Evolutionary conservation across 345 rosid genomes (phyloP).

Genomic region (Chamaenerion angustifolium): DNA sequence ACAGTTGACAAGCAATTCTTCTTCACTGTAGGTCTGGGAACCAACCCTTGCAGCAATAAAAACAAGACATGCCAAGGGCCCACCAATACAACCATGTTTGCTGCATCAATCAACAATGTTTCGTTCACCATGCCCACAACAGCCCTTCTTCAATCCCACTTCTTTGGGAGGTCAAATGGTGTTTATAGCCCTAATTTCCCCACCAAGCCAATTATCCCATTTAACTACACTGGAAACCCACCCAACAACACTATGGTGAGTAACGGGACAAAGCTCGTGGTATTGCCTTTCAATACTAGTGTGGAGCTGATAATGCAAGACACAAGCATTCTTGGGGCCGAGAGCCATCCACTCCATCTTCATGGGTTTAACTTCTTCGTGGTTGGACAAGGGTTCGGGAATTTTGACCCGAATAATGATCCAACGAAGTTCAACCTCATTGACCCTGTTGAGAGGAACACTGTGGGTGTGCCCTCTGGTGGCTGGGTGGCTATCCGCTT

Average conservation of each 20-base stretch:
- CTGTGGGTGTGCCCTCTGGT: conserved; percentile 52
- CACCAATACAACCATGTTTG: conserved; percentile 35
- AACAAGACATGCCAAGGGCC: conserved; percentile 62
- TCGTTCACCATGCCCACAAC: conserved; percentile 44
- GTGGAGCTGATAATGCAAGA: conserved; percentile 55
- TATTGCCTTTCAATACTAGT: conserved; percentile 36
- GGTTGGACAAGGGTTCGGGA: conserved; percentile 60
- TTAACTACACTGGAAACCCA: conserved; percentile 36
- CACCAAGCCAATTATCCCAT: conserved; percentile 20
- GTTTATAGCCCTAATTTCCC: conserved; percentile 38
- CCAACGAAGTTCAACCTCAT: conserved; percentile 43
- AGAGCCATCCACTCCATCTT: conserved; percentile 65
- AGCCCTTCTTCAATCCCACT: conserved; percentile 52
- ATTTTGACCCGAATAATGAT: conserved; percentile 34
- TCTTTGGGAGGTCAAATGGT: conserved; percentile 27
- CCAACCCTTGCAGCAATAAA: conserved; percentile 27
- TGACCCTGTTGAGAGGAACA: conserved; percentile 47
- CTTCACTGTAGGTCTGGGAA: conserved; percentile 44
- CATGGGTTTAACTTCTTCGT: conserved; percentile 67
- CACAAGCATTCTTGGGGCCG: conserved; percentile 56
- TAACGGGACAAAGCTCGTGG: conserved; percentile 43
- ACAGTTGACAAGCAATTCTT: conserved; percentile 32
- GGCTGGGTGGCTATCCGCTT: conserved; percentile 65
- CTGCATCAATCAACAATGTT: conserved; percentile 43
- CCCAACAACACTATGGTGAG: conserved; percentile 42